Base-by-base conservation (phyloP, 768 basidiomycete genomes). In the Pulveroboletus sp. region DNA sequence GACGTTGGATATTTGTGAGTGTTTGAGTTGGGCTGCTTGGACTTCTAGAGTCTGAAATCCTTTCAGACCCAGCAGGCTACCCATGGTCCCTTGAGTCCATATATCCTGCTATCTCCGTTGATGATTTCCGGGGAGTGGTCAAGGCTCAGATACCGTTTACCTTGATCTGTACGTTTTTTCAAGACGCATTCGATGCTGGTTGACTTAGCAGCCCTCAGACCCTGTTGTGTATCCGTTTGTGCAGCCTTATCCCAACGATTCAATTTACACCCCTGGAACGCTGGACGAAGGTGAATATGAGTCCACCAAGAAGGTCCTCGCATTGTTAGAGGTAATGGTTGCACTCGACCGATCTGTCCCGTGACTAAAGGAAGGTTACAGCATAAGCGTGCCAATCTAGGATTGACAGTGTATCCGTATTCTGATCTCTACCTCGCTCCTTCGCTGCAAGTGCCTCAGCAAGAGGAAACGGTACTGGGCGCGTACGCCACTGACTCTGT, bases 1-100 rank as follows among this genome's bases (percentile, higher is more conserved):
- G 9, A 22, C 44, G 24, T 67, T 75, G 27, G 60, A 68, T 45
- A 55, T 71, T 9, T 75, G 74, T 74, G 53, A 48, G 70, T 58
- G 24, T 45, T 39, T 5, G 16, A 13, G 39, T n/a, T 13, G 22
- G 16, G 8, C 13, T 43, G 11, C 13, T 22, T 13, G 20, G 3
- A 29, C n/a, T n/a, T 11, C 24, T 41, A 32, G 29, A 16, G n/a
- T 22, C 29, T 45, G 32, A 23, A 43, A 44, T 11, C 16, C 12
- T 19, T 30, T 29, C 38, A 58, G 56, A 58, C 43, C 49, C 52
- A 26, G 53, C 63, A 20, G 56, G 59, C 24, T 70, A 69, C 41
- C 67, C 68, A 5, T 45, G 50, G 57, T 67, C 53, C 38, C 57
- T 67, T 30, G 50, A 57, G 20, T 50, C 20, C 27, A 47, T 64